These are phyloP conservation scores for Platanthera guangdongensis DNA, from an alignment of 106 monocot species.

Conservation along the genomic window DNA sequence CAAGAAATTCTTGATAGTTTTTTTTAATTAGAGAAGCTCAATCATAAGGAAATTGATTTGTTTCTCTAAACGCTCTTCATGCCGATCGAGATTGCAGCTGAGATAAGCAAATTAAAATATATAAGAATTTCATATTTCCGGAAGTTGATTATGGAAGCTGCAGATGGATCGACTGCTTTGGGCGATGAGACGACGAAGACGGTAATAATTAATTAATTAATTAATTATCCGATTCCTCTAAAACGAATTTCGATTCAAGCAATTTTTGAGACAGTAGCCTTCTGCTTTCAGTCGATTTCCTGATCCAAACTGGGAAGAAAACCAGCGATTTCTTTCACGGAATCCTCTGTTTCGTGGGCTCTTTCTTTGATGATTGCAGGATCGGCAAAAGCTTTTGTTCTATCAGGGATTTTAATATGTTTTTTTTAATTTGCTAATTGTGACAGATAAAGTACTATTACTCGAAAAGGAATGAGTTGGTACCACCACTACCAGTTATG, in stretches of 20 bases:
- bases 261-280: background rate
- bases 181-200: background rate
- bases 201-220: too few relatives aligned
- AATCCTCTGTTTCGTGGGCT: background rate
- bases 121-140: background rate
- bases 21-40: background rate
- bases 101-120: background rate
- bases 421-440: background rate
- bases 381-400: background rate
- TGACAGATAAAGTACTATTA: slow-evolving; percentile 40
- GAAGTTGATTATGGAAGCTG: slow-evolving; percentile 3
- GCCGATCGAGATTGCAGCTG: background rate
- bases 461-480: slow-evolving; percentile 33
- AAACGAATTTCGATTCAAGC: background rate
- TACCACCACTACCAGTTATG: background rate
- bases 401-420: background rate
- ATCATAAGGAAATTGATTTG: background rate
- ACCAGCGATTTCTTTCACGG: background rate
- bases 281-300: background rate
- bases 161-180: too few relatives aligned
- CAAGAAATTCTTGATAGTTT: background rate
- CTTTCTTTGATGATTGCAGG: background rate
- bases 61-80: background rate
- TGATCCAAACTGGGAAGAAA: background rate
- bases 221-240: background rate